Evolutionary conservation across 371 early-diverging fungal genomes (phyloP).

Genomic region (Fennellomyces sp.): DNA sequence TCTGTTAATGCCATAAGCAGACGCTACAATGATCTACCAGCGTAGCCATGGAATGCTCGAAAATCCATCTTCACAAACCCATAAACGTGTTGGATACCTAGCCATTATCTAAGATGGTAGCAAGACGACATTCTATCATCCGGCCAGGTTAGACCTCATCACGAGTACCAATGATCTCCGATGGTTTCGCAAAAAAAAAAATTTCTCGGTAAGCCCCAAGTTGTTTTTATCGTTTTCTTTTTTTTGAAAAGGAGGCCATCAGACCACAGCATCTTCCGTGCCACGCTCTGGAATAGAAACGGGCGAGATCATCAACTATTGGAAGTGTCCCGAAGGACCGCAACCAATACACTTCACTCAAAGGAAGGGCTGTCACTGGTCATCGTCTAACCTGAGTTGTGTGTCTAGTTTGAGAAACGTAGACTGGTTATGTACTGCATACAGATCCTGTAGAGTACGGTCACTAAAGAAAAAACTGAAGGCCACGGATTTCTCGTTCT

Average conservation of each 20-base stretch:
- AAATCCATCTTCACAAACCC: too few relatives aligned
- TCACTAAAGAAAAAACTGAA: constrained; percentile 41
- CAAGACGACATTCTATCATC: too few relatives aligned
- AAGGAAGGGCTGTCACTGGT: constrained; percentile 43
- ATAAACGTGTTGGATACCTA: too few relatives aligned
- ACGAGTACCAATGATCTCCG: too few relatives aligned
- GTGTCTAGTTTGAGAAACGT: constrained; percentile 55
- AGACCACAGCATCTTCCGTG: constrained; percentile 45
- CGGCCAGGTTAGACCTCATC: too few relatives aligned
- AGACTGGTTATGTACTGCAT: constrained; percentile 55
- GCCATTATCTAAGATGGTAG: too few relatives aligned
- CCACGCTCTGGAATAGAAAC: constrained; percentile 41
- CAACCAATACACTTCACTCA: constrained; percentile 47
- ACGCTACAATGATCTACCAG: too few relatives aligned
- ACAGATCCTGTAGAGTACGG: constrained; percentile 61
- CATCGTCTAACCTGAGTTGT: constrained; percentile 47
- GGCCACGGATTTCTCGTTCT: constrained; percentile 12
- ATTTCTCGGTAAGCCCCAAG: too few relatives aligned
- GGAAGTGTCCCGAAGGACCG: constrained; percentile 18
- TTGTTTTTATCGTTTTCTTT: constrained; percentile 19
- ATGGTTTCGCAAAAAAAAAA: neutral
- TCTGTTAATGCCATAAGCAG: too few relatives aligned
- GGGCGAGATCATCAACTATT: constrained; percentile 46
- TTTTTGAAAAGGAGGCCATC: constrained; percentile 31
- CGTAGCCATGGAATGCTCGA: too few relatives aligned